Conservation (phyloP, 2,329 filamentous ascomycete species). For the Bimuria novae-zelandiae region DNA sequence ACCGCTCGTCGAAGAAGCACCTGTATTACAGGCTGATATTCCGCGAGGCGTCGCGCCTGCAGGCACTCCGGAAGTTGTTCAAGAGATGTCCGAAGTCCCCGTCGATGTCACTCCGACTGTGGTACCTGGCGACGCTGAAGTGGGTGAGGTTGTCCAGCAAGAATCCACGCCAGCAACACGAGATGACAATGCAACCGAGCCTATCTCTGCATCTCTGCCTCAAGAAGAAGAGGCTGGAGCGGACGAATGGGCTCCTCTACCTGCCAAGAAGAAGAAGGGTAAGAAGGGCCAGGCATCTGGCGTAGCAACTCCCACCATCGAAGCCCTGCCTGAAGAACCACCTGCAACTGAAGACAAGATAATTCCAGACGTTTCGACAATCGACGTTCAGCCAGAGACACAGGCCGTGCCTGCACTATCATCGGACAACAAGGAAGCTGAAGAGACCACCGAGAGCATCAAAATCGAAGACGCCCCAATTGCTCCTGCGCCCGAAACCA, state of each 20-base stretch:
- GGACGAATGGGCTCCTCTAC: slow-evolving; percentile 11
- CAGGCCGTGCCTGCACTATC: neutral
- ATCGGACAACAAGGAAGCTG: neutral
- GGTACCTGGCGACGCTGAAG: neutral
- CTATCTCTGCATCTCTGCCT: neutral
- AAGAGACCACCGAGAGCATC: neutral
- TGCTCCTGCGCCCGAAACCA: neutral
- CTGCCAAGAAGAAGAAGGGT: slow-evolving; percentile 35
- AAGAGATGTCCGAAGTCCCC: neutral
- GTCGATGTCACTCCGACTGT: neutral
- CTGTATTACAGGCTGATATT: slow-evolving; percentile 9
- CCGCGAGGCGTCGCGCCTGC: slow-evolving; percentile 6
- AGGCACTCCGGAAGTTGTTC: slow-evolving; percentile 1
- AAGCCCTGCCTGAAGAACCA: slow-evolving; percentile 1
- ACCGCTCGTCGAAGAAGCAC: slow-evolving; percentile 11
- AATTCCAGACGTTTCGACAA: neutral
- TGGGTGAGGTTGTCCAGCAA: neutral
- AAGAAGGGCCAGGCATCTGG: slow-evolving; percentile 28
- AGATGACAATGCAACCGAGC: neutral
- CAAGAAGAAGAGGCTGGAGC: slow-evolving; percentile 1
- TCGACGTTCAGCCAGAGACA: neutral
- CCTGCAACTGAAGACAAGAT: neutral
- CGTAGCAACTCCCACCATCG: slow-evolving; percentile 2
- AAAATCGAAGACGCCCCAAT: neutral
- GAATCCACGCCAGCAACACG: neutral